Evolutionary conservation across 495 filamentous ascomycete genomes (phyloP).

Genomic region (Parmelia sp.): DNA sequence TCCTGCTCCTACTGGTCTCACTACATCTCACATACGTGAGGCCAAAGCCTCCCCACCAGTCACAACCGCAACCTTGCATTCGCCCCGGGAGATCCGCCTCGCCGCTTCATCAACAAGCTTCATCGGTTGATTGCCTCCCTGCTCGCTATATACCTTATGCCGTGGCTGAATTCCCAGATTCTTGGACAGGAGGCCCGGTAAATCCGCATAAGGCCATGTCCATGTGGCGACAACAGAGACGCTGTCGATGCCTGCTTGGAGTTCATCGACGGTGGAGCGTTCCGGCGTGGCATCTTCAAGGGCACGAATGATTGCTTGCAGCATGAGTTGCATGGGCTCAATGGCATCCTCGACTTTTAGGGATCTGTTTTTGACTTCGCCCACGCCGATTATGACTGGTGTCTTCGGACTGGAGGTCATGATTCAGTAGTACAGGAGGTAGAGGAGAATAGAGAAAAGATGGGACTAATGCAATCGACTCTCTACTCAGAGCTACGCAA

Average conservation of each 20-base stretch:
- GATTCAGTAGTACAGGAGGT: too few species aligned
- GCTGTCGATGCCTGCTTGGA: slow-evolving; percentile 46
- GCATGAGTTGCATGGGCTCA: slow-evolving; percentile 48
- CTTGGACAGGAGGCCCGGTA: slow-evolving; percentile 40
- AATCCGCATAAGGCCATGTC: slow-evolving; percentile 52
- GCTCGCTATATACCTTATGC: slow-evolving; percentile 40
- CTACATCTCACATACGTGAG: slow-evolving; percentile 33
- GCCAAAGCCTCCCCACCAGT: slow-evolving; percentile 53
- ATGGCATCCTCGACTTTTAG: slow-evolving; percentile 43
- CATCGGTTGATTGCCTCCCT: slow-evolving; percentile 50
- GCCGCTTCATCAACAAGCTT: slow-evolving; percentile 52
- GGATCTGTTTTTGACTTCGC: slow-evolving; percentile 47
- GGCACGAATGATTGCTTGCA: slow-evolving; percentile 41
- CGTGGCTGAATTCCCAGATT: slow-evolving; percentile 36
- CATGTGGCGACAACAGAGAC: slow-evolving; percentile 49
- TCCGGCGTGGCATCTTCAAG: slow-evolving; percentile 37
- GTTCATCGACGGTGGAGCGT: slow-evolving; percentile 18
- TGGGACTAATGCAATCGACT: too few species aligned
- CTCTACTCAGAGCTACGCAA: too few species aligned
- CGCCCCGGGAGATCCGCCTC: slow-evolving; percentile 39
- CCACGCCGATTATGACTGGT: slow-evolving; percentile 49
- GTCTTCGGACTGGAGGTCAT: slow-evolving; percentile 13
- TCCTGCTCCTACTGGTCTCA: background rate
- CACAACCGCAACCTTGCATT: slow-evolving; percentile 45
- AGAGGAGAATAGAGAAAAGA: too few species aligned